phyloP scores from a whole-genome alignment of 768 basidiomycete genomes.

The Xanthoconium purpureum region DNA sequence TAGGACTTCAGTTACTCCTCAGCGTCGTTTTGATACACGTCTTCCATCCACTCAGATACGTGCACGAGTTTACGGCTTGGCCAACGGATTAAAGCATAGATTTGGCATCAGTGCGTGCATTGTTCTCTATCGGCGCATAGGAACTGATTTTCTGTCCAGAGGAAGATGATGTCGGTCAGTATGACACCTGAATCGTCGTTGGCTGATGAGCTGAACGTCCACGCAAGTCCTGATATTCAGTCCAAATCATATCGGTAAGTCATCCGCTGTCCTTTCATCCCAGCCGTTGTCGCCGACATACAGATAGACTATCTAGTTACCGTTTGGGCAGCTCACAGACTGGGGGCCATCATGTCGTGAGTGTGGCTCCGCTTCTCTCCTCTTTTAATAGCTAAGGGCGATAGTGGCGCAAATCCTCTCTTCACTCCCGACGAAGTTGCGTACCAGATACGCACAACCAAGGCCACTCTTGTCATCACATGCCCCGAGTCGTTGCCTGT shows the following conservation, averaged over 20 bases:
- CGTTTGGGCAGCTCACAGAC: conserved; percentile 53
- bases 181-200: background rate
- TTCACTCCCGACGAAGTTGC: conserved; percentile 57
- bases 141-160: conserved; percentile 20
- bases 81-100: conserved; percentile 35
- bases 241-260: conserved; percentile 62
- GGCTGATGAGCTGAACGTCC: conserved; percentile 5
- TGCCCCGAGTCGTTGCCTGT: conserved; percentile 44
- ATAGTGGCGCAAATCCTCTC: conserved; percentile 59
- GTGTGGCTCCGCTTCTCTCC: conserved; percentile 22
- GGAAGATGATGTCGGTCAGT: conserved; percentile 40
- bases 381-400: background rate
- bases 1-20: no score
- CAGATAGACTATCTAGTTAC: conserved; percentile 51
- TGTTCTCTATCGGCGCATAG: background rate
- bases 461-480: conserved; percentile 46
- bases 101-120: conserved; percentile 34
- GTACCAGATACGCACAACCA: conserved; percentile 51
- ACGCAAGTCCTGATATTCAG: conserved; percentile 58
- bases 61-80: conserved; percentile 35
- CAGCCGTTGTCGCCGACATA: background rate
- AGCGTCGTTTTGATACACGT: background rate
- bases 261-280: background rate
- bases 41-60: background rate
- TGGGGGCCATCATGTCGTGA: conserved; percentile 58